Evolutionary conservation across 345 rosid genomes (phyloP).

Genomic region (Brassica nigra): DNA sequence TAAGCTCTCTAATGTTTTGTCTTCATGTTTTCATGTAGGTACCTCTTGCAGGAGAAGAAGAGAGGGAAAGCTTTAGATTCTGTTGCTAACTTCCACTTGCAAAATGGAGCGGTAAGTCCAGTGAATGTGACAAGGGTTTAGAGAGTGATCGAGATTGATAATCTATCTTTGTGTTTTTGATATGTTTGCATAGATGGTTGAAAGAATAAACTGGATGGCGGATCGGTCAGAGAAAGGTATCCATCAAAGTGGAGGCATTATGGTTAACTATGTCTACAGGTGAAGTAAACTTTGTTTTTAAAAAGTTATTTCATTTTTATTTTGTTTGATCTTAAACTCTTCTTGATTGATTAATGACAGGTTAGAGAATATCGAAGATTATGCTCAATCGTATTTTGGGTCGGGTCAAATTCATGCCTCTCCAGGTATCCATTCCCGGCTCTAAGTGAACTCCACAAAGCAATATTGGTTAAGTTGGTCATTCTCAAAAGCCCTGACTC

Average conservation of each 20-base stretch:
- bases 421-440: constrained; percentile 37
- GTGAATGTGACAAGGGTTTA: not conserved
- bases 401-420: constrained; percentile 73
- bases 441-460: constrained; percentile 12
- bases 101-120: constrained; percentile 86
- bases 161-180: not conserved
- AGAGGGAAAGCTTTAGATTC: constrained; percentile 96
- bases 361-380: constrained; percentile 74
- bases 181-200: constrained; percentile 65
- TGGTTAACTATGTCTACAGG: constrained; percentile 96
- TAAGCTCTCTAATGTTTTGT: not conserved
- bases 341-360: constrained; percentile 39
- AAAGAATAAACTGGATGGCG: constrained; percentile 97
- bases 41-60: constrained; percentile 88
- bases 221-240: constrained; percentile 76
- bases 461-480: not conserved
- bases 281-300: constrained; percentile 21
- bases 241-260: constrained; percentile 79
- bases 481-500: not conserved
- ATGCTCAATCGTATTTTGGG: constrained; percentile 76
- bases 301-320: not conserved
- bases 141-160: constrained; percentile 2
- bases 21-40: constrained; percentile 47
- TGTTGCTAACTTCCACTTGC: constrained; percentile 97
- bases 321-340: not conserved